phyloP scores from a whole-genome alignment of 441 rosid species.

The Gossypium schwendimanii region DNA sequence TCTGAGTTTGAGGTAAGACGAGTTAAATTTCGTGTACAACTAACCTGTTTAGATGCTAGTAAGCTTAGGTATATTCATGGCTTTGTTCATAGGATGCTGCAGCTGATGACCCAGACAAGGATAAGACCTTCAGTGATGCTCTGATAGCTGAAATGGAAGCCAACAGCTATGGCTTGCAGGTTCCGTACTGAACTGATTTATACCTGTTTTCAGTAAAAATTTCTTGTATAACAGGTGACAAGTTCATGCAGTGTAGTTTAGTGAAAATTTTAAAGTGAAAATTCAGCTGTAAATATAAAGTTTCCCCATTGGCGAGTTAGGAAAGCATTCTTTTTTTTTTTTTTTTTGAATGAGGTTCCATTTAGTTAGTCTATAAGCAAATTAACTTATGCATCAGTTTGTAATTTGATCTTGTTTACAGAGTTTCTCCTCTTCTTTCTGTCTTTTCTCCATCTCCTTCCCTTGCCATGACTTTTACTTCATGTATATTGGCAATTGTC shows the following conservation, averaged over 20 bases:
- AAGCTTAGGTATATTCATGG: slow-evolving; percentile 12
- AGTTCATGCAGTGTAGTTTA: not conserved
- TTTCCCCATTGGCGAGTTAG: not conserved
- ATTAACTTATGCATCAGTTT: not conserved
- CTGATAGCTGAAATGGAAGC: slow-evolving; percentile 77
- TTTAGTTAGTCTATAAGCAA: not conserved
- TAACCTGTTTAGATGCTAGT: slow-evolving; percentile 4
- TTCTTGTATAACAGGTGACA: not conserved
- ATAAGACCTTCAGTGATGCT: slow-evolving; percentile 34
- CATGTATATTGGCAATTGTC: not conserved
- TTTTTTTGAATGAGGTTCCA: not conserved
- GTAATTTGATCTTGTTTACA: not conserved
- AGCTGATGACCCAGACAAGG: slow-evolving; percentile 26
- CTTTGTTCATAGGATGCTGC: slow-evolving; percentile 35
- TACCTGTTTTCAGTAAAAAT: not conserved
- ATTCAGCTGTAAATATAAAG: not conserved
- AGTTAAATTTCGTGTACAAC: not conserved
- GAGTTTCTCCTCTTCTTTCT: not conserved
- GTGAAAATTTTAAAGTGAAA: not conserved
- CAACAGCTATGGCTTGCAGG: slow-evolving; percentile 77
- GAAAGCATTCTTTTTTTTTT: not conserved
- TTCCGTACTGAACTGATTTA: slow-evolving; percentile 13
- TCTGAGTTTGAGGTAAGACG: slow-evolving; percentile 28
- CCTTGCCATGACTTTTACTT: not conserved
- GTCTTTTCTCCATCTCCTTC: not conserved